Base-by-base conservation (phyloP, 768 basidiomycete species). In the Lentinula guzmanii region DNA sequence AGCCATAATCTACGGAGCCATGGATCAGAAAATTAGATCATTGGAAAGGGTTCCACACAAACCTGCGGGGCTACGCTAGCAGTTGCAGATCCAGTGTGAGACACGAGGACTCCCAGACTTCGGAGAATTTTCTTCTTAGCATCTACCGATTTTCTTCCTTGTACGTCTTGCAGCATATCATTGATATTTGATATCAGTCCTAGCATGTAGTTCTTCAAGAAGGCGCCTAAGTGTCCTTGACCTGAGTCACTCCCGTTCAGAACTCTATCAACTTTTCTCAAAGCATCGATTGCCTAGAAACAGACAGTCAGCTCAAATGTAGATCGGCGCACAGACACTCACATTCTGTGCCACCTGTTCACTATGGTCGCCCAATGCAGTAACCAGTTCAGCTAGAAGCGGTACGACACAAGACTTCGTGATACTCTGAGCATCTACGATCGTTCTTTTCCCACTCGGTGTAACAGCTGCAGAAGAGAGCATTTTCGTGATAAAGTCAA, bases 21-120 rank as follows among this genome's bases (percentile, higher is more conserved):
- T 58, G 31, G 45, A 13, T 10, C 7, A 37, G 2, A 16, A 37
- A 51, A 24, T 31, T 24, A 59, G 18, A 28, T 3, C 4, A n/a
- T 6, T 28, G 10, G 24, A 16, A 37, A 58, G 56, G 18, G n/a
- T 33, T 6, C 15, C 21, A 21, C 24, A 71, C 77, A 60, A 66
- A 94, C 96, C 85, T 98, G 96, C 18, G 94, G 93, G 4, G 93
- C 87, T 58, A 93, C 88, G 51, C 83, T 84, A 48, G 79, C 82
- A 65, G 96, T 88, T 0, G 83, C 76, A 6, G 86, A 75, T 0
- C 91, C 94, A 61, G 95, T 83, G 18, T 83, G 78, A 9, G 71
- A 67, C n/a, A 93, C 83, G 57, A 98, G 76, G 2, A 76, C 80
- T 5, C 90, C 93, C 42, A 97, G 74, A 64, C 91, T 88, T 28